A percentile compares a stretch with the other conserved stretches of the same genome.
Evolutionary conservation across 805 yeast genomes (phyloP).

Genomic region (Yamadazyma laniorum): DNA sequence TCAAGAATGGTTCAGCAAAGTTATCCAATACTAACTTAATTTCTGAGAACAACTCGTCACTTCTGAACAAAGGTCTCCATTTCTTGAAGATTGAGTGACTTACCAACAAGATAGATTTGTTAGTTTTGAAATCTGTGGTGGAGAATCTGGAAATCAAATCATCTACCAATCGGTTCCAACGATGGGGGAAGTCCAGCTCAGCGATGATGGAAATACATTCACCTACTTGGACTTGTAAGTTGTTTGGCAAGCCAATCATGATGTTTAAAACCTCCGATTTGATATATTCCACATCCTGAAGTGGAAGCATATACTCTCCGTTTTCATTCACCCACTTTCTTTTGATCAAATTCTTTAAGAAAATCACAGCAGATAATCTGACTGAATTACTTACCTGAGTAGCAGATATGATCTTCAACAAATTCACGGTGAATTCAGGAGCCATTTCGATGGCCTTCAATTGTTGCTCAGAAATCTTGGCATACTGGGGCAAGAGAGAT

Average conservation of each 20-base stretch:
- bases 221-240: conserved; percentile 88
- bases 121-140: conserved; percentile 62
- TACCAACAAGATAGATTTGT: conserved; percentile 83
- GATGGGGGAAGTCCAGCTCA: conserved; percentile 90
- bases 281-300: conserved; percentile 61
- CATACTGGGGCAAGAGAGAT: conserved; percentile 61
- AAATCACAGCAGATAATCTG: conserved; percentile 84
- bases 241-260: conserved; percentile 78
- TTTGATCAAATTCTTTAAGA: conserved; percentile 82
- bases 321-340: conserved; percentile 89
- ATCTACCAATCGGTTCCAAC: conserved; percentile 78
- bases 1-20: conserved; percentile 76
- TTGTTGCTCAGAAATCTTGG: conserved; percentile 65
- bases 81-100: conserved; percentile 95
- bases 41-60: conserved; percentile 85
- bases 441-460: conserved; percentile 61
- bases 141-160: conserved; percentile 68
- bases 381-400: conserved; percentile 50
- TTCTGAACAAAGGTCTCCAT: conserved; percentile 93
- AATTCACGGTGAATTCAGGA: conserved; percentile 72
- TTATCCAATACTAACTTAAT: conserved; percentile 83
- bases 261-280: conserved; percentile 78
- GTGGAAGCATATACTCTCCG: conserved; percentile 67
- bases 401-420: conserved; percentile 77
- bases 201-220: conserved; percentile 93